Evolutionary conservation across 1,284 basidiomycete genomes (phyloP).

Genomic region (Mycena sp.): DNA sequence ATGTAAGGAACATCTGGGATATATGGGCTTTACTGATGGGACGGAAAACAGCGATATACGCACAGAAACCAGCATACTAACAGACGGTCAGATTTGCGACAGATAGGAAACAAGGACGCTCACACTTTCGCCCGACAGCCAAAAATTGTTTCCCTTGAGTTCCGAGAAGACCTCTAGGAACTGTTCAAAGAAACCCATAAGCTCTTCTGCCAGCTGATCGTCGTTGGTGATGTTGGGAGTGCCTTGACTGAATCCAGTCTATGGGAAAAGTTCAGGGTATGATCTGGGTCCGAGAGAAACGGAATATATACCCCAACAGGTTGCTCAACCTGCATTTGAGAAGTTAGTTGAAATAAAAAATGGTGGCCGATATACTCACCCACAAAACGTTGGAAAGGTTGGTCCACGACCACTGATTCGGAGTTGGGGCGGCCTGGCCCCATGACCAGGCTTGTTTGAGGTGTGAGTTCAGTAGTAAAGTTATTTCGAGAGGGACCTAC

Average conservation of each 20-base stretch:
- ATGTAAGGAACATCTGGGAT: slow-evolving; percentile 63
- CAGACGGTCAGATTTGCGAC: slow-evolving; percentile 6
- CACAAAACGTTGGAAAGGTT: slow-evolving; percentile 77
- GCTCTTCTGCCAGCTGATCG: slow-evolving; percentile 64
- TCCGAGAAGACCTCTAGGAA: slow-evolving; percentile 74
- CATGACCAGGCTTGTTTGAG: slow-evolving; percentile 58
- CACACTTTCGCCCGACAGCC: slow-evolving; percentile 72
- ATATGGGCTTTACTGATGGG: slow-evolving; percentile 32
- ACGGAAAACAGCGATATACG: slow-evolving; percentile 45
- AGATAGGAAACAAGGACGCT: slow-evolving; percentile 34
- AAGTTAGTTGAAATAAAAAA: neutral
- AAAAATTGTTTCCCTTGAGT: slow-evolving; percentile 71
- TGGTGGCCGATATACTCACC: slow-evolving; percentile 33
- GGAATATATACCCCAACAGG: slow-evolving; percentile 61
- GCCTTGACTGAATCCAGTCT: slow-evolving; percentile 80
- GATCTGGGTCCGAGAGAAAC: neutral
- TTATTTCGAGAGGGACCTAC: slow-evolving; percentile 33
- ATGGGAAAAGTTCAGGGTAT: slow-evolving; percentile 20
- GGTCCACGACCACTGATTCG: slow-evolving; percentile 73
- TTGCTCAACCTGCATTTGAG: slow-evolving; percentile 63
- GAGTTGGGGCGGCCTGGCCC: slow-evolving; percentile 58
- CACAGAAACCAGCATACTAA: slow-evolving; percentile 72
- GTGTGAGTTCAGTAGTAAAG: neutral
- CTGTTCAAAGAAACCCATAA: slow-evolving; percentile 70
- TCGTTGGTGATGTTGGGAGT: slow-evolving; percentile 71